Conservation (phyloP, 352 stramenopile genomes). For the Phytophthora boehmeriae region DNA sequence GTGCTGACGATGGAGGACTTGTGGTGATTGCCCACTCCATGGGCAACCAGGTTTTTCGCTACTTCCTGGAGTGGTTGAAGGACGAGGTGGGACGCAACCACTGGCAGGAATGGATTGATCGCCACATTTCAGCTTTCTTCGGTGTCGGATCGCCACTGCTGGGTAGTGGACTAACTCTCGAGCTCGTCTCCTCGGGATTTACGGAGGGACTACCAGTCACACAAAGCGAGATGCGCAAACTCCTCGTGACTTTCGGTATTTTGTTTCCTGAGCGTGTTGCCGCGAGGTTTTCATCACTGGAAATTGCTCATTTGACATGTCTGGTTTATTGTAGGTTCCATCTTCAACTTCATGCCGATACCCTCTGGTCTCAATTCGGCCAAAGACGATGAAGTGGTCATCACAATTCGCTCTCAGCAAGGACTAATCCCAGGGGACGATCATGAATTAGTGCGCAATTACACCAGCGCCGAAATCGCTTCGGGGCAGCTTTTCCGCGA, state of each 20-base stretch:
- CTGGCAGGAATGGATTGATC: slow-evolving; percentile 79
- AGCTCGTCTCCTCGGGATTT: slow-evolving; percentile 68
- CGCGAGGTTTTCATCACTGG: no score
- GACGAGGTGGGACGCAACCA: slow-evolving; percentile 74
- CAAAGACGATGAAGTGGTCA: slow-evolving; percentile 62
- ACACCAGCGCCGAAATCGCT: slow-evolving; percentile 71
- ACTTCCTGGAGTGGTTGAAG: slow-evolving; percentile 85
- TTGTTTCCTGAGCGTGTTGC: neutral
- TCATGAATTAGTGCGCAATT: slow-evolving; percentile 45
- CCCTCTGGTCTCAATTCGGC: slow-evolving; percentile 51
- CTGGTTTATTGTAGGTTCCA: slow-evolving; percentile 44
- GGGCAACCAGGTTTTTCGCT: slow-evolving; percentile 80
- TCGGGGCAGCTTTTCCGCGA: slow-evolving; percentile 74
- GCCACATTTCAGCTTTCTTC: slow-evolving; percentile 80
- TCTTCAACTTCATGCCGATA: slow-evolving; percentile 77
- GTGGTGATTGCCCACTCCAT: slow-evolving; percentile 87
- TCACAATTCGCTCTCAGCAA: slow-evolving; percentile 52
- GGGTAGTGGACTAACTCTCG: slow-evolving; percentile 70
- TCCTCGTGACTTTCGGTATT: slow-evolving; percentile 75
- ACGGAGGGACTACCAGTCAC: slow-evolving; percentile 71
- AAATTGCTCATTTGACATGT: neutral
- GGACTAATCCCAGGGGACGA: slow-evolving; percentile 19
- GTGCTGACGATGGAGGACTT: slow-evolving; percentile 40
- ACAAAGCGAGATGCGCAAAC: slow-evolving; percentile 68
- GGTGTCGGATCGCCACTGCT: slow-evolving; percentile 72